These are phyloP conservation scores for Nadsonia starkeyi-henricii DNA, from an alignment of 1,139 yeast genomes.

Conservation along the genomic window DNA sequence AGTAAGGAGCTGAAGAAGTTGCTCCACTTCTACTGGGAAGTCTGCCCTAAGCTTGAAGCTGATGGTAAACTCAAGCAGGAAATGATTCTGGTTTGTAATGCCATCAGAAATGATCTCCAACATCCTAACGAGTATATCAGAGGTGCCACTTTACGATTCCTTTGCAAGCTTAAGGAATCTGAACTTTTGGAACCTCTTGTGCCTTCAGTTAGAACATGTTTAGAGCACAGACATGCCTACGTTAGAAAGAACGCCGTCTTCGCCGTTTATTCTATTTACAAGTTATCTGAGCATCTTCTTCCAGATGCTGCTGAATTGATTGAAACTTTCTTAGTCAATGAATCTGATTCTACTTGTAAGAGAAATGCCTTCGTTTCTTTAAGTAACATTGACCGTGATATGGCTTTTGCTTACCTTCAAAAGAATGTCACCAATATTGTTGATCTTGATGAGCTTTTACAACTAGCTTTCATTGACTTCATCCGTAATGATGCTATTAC, in stretches of 20 bases:
- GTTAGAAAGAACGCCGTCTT: slow-evolving; percentile 95
- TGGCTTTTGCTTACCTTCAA: slow-evolving; percentile 72
- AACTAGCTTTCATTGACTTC: slow-evolving; percentile 82
- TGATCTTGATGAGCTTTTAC: slow-evolving; percentile 71
- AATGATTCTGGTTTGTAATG: slow-evolving; percentile 96
- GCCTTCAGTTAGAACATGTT: slow-evolving; percentile 80
- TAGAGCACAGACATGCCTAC: slow-evolving; percentile 94
- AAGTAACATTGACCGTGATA: slow-evolving; percentile 69
- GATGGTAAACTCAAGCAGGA: slow-evolving; percentile 93
- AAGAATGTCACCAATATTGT: slow-evolving; percentile 50
- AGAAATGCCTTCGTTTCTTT: slow-evolving; percentile 90
- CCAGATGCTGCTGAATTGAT: slow-evolving; percentile 92
- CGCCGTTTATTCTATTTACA: slow-evolving; percentile 71
- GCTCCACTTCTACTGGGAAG: slow-evolving; percentile 95
- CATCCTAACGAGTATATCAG: slow-evolving; percentile 96
- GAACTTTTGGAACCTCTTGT: slow-evolving; percentile 91
- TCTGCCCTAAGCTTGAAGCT: slow-evolving; percentile 79
- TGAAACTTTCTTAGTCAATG: slow-evolving; percentile 58
- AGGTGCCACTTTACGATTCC: slow-evolving; percentile 86
- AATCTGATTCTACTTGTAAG: slow-evolving; percentile 86
- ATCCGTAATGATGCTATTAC: slow-evolving; percentile 65
- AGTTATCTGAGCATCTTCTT: slow-evolving; percentile 60
- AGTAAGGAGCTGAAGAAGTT: slow-evolving; percentile 85
- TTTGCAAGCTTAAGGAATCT: slow-evolving; percentile 81
- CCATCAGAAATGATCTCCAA: slow-evolving; percentile 91